Percentiles rank a stretch among this genome's conserved stretches.
phyloP scores from a whole-genome alignment of 148 eudicot species.

The Euryodendron excelsum region DNA sequence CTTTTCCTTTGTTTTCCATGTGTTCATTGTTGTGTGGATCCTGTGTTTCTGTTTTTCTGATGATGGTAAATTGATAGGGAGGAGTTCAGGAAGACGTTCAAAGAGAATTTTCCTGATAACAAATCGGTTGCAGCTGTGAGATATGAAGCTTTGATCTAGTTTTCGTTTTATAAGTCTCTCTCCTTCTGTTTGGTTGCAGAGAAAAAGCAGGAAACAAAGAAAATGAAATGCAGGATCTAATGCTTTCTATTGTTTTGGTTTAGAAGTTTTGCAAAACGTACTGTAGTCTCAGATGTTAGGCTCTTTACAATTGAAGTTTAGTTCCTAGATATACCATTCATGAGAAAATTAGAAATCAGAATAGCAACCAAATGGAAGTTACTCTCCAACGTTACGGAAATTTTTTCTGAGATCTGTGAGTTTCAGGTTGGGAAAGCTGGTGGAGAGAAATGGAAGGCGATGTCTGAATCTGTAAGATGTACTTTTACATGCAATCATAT shows the following conservation, averaged over 20 bases:
- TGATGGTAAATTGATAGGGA: constrained; percentile 22
- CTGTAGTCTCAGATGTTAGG: not conserved
- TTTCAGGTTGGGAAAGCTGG: constrained; percentile 27
- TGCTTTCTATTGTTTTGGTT: not conserved
- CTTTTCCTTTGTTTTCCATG: not conserved
- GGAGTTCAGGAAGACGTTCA: constrained; percentile 35
- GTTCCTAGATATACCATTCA: not conserved
- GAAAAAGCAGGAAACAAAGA: not conserved
- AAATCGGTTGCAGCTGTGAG: constrained; percentile 33
- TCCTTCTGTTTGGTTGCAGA: not conserved
- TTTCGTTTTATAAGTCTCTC: not conserved
- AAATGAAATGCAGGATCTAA: not conserved
- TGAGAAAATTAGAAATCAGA: not conserved
- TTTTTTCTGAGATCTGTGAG: not conserved
- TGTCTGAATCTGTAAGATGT: constrained; percentile 31
- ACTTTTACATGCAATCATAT: not conserved
- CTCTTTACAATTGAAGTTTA: not conserved
- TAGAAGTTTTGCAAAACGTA: not conserved
- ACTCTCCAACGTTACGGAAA: not conserved
- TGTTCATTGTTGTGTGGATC: not conserved
- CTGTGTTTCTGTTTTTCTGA: not conserved
- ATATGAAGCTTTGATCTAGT: not conserved
- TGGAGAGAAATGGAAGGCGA: constrained; percentile 24
- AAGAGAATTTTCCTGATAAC: constrained; percentile 40
- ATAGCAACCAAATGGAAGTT: not conserved